Base-by-base conservation (phyloP, 2,329 filamentous ascomycete genomes). In the Hypoxylon sp. region DNA sequence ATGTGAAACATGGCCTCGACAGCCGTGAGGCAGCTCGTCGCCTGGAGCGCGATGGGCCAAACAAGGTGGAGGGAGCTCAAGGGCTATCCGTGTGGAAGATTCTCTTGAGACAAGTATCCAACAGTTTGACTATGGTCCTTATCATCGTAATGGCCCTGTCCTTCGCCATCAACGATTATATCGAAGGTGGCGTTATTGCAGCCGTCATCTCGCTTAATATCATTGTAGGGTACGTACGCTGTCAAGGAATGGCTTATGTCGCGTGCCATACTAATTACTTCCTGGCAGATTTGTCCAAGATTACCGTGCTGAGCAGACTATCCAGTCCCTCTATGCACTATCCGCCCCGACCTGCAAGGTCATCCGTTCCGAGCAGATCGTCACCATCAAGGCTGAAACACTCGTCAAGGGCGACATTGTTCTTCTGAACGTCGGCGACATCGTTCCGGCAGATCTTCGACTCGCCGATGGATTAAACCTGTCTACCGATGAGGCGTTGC, bases 21-120 rank as follows among this genome's bases (percentile, higher is more conserved):
- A 80, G 79, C 74, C 77, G 82, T 72, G 90, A 92, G 79, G 90
- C 90, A 70, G 84, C 86, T 79, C 83, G 83, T 82, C 90, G 90
- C 78, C 85, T 93, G 75, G 80, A 81, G 79, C 84, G 85, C 77
- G 83, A 92, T 86, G 91, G 91, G 73, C 85, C 87, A 73, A 93
- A 93, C 82, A 86, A 86, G 77, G 87, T 93, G 82, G 87, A 90
- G 80, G 87, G 88, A 80, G 87, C 89, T 83, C 88, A 90, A 81
- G 88, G 89, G 80, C 81, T 91, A 81, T 92, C 90, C 80, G 76
- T 90, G 80, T 92, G 90, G 88, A 87, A 91, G 82, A 91, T 93
- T 82, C 86, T 93, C 81, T 80, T 93, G 81, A 91, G 90, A 77
- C 91, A 93, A 82, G 86, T 93, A 73, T 91, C 90, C 72, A 93